Conservation (phyloP, 2,329 filamentous ascomycete genomes). For the Lasiodiplodia sp. region DNA sequence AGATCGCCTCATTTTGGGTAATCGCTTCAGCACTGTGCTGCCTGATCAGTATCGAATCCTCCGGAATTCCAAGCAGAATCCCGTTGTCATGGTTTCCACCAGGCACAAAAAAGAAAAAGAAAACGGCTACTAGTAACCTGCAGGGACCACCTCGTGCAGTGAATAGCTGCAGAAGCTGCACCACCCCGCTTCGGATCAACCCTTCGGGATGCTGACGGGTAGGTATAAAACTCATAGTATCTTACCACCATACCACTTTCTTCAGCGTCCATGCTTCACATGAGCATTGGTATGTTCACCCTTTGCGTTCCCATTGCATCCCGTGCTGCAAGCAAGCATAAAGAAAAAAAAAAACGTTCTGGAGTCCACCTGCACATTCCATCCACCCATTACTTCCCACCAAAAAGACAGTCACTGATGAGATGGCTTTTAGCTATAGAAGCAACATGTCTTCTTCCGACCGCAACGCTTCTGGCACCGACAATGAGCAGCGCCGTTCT, state of each 20-base stretch:
- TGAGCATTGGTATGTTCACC: background rate
- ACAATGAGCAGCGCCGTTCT: background rate
- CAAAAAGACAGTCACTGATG: background rate
- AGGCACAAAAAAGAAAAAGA: background rate
- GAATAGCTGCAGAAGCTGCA: background rate
- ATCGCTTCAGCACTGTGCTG: background rate
- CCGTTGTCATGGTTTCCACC: background rate
- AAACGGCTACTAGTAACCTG: background rate
- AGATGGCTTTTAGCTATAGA: background rate
- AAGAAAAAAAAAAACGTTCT: background rate
- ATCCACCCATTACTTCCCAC: background rate
- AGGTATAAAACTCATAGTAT: background rate
- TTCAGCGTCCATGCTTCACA: background rate
- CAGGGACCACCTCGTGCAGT: background rate
- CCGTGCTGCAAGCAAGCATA: background rate
- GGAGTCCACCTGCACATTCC: background rate
- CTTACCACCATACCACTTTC: background rate
- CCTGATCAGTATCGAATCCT: background rate
- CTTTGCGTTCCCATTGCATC: background rate
- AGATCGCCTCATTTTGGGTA: background rate
- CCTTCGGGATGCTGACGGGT: background rate
- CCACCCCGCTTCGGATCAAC: background rate
- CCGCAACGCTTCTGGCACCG: background rate
- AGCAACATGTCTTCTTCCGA: background rate
- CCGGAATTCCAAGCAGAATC: background rate